These are phyloP conservation scores for Parachaetomium inaequale DNA, from an alignment of 495 filamentous ascomycete genomes.

Conservation along the genomic window DNA sequence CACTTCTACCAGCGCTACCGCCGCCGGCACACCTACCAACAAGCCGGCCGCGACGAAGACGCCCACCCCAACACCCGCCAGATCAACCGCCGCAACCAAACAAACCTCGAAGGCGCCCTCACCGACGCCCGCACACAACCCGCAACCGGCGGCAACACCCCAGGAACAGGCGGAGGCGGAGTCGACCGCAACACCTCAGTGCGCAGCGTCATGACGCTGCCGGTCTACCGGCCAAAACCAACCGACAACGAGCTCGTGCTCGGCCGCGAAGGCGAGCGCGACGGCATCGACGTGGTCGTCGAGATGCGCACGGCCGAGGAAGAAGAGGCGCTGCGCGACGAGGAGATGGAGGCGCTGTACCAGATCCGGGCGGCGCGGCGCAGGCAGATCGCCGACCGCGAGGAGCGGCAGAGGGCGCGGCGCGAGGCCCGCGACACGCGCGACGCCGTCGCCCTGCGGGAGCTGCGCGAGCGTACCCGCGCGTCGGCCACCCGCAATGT, in stretches of 20 bases:
- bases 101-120: conserved; percentile 19
- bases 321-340: conserved; percentile 77
- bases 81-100: conserved; percentile 26
- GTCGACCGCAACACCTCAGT: conserved; percentile 83
- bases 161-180: conserved; percentile 29
- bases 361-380: conserved; percentile 80
- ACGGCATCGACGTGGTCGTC: conserved; percentile 85
- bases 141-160: neutral
- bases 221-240: conserved; percentile 66
- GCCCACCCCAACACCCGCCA: conserved; percentile 23
- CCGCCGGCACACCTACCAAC: conserved; percentile 22
- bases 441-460: conserved; percentile 59
- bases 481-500: conserved; percentile 35
- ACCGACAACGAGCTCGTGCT: conserved; percentile 78
- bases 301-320: conserved; percentile 58
- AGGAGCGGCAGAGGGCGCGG: conserved; percentile 62
- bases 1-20: conserved; percentile 51
- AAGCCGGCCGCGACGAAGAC: conserved; percentile 24
- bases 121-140: conserved; percentile 10
- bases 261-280: conserved; percentile 85
- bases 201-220: conserved; percentile 88
- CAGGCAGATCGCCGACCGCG: conserved; percentile 69
- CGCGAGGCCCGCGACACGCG: conserved; percentile 67
- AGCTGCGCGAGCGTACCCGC: conserved; percentile 48
- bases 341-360: conserved; percentile 90